Evolutionary conservation across 2,329 filamentous ascomycete species (phyloP), one percentile per base, ranked within the genome.

Genomic region (Talaromyces sp.): DNA sequence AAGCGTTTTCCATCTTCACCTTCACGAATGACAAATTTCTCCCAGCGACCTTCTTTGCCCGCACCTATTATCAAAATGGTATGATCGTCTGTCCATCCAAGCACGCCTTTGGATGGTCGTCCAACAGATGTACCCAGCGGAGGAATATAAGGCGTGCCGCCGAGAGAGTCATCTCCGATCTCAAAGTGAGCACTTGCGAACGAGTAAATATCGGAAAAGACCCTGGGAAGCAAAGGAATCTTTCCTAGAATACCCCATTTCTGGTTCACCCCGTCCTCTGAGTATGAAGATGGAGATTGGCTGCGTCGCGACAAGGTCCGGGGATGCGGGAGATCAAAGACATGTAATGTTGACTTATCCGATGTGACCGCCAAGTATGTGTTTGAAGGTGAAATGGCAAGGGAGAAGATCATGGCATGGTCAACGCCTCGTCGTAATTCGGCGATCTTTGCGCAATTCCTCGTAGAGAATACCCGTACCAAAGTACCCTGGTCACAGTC

Each of bases 291-390:
- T n/a, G 76, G 72, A 62, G 74, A 75, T 61, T 76, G 74, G 63
- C 77, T 77, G 67, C 75, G 74, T 65, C 73, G 73, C 3, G 70
- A 69, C 40, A 71, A 66, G 38, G 74, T 75, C 36, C 69, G 72
- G 40, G 79, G 78, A 61, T 78, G 75, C 59, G 90, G 89, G 0
- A 97, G 84, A 73, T 98, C 93, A 74, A 97, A 99, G 43, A 99
- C 86, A 78, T 99, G 95, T 11, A 99, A 83, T 0, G 93, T 99
- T 5, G 92, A 93, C 79, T 98, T 99, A 82, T 99, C 95, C 1
- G 93, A 97, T 0, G 94, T 98, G 68, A 93, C 94, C 29, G 95
- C 95, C 11, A 98, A 84, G 74, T 93, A 85, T 51, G 85, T 86
- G 61, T 90, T 91, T 0, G 89, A 89, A 0, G 93, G 93, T 22